Percentiles rank a stretch among this genome's conserved stretches.
phyloP scores from a whole-genome alignment of 1,284 basidiomycete genomes.

The Apiotrichum porosum region DNA sequence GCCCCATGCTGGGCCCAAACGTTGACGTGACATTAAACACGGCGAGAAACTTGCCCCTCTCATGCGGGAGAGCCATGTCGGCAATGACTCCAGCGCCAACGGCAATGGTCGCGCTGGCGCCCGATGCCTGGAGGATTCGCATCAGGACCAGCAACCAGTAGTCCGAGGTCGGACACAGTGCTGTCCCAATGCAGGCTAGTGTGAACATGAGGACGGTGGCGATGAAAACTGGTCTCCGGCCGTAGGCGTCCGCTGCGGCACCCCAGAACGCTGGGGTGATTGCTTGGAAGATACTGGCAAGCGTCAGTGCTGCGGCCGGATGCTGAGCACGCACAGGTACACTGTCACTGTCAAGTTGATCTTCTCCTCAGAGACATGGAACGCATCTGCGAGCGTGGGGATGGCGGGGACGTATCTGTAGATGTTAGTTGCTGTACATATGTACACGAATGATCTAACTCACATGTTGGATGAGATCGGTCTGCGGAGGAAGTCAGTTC shows the following conservation, averaged over 20 bases:
- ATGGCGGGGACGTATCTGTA: constrained; percentile 42
- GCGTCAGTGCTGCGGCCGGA: not conserved
- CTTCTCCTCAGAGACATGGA: constrained; percentile 26
- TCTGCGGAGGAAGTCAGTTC: constrained; percentile 8
- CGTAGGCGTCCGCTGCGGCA: constrained; percentile 31
- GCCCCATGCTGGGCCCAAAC: constrained; percentile 36
- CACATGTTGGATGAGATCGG: constrained; percentile 40
- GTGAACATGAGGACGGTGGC: constrained; percentile 31
- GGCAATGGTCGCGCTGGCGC: constrained; percentile 36
- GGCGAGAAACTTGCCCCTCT: constrained; percentile 37
- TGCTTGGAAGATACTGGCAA: constrained; percentile 34
- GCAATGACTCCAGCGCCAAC: constrained; percentile 37
- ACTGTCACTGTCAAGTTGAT: constrained; percentile 41
- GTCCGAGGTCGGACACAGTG: constrained; percentile 34
- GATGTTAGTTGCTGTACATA: no score
- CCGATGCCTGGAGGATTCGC: constrained; percentile 35
- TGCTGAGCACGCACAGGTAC: constrained; percentile 28
- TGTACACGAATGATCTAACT: no score
- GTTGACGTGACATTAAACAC: constrained; percentile 29
- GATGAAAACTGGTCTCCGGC: constrained; percentile 39
- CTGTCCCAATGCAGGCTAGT: constrained; percentile 32
- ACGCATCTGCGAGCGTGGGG: constrained; percentile 28
- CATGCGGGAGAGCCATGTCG: constrained; percentile 37
- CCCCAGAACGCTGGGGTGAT: constrained; percentile 39
- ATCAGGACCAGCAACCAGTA: constrained; percentile 40